A percentile compares a stretch with the other conserved stretches of the same genome.
Conservation (phyloP, 75 land plant species). For the Picea sitchensis region DNA sequence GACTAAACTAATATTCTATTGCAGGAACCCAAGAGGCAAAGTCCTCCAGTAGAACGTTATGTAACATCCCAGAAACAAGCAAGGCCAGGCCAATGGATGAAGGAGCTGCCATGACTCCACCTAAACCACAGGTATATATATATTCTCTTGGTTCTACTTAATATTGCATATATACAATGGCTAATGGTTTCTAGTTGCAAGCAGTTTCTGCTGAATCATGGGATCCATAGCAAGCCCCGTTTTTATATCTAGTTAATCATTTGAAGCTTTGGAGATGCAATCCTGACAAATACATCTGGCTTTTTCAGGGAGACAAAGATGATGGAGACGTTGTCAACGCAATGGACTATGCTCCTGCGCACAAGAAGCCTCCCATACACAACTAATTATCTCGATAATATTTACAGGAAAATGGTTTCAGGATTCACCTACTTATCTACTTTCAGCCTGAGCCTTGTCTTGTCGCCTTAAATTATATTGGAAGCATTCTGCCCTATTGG, state of each 20-base stretch:
- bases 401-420: no score
- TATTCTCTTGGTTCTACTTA: neutral
- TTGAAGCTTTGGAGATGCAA: no score
- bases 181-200: neutral
- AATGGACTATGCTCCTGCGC: constrained; percentile 5
- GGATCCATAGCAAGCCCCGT: no score
- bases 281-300: neutral
- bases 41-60: neutral
- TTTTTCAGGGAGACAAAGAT: neutral
- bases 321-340: neutral
- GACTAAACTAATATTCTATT: neutral
- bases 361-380: constrained; percentile 5
- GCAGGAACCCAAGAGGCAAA: neutral
- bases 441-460: no score
- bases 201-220: neutral
- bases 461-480: no score
- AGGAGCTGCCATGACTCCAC: neutral
- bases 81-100: neutral
- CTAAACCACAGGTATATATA: neutral
- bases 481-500: no score
- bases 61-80: neutral
- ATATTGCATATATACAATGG: neutral
- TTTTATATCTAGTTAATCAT: no score
- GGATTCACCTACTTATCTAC: no score
- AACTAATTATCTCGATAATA: neutral